Percentiles rank a stretch among this genome's conserved stretches.
phyloP scores from a whole-genome alignment of 805 yeast genomes.

The Lipomyces mesembrius region DNA sequence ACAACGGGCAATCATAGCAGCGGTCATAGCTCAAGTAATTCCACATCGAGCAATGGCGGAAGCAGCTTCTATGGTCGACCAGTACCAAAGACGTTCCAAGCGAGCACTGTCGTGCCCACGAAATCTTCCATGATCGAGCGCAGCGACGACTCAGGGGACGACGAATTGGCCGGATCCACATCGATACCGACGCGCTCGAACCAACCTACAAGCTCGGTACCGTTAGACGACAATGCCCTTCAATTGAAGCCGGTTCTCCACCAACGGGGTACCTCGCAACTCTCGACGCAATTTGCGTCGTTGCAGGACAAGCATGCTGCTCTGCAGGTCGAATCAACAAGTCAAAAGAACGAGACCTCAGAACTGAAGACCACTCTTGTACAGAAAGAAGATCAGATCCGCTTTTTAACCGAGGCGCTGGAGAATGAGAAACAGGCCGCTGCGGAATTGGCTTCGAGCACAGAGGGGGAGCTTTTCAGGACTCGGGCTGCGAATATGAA shows the following conservation, averaged over 20 bases:
- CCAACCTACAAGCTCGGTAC: background rate
- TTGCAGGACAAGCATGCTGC: slow-evolving; percentile 14
- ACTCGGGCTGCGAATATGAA: slow-evolving; percentile 31
- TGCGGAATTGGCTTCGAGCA: background rate
- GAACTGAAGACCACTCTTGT: slow-evolving; percentile 22
- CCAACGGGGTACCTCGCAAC: background rate
- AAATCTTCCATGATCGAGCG: slow-evolving; percentile 88
- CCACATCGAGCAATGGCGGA: background rate
- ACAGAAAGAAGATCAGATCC: slow-evolving; percentile 52
- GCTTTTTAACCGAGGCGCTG: slow-evolving; percentile 52
- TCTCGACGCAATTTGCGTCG: background rate
- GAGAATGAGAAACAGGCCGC: slow-evolving; percentile 45
- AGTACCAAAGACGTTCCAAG: slow-evolving; percentile 24
- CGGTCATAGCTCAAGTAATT: slow-evolving; percentile 1
- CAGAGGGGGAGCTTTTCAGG: slow-evolving; percentile 28
- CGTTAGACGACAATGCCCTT: background rate
- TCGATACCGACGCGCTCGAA: background rate
- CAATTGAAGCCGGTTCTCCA: background rate
- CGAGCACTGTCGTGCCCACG: slow-evolving; percentile 70
- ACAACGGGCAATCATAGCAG: background rate
- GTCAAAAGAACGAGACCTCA: slow-evolving; percentile 5
- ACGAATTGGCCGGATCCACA: slow-evolving; percentile 37
- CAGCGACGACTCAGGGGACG: slow-evolving; percentile 75
- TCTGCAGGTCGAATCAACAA: slow-evolving; percentile 6
- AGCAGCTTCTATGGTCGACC: slow-evolving; percentile 8